Evolutionary conservation across 805 yeast species (phyloP).

Genomic region (Myxozyma neotropica): DNA sequence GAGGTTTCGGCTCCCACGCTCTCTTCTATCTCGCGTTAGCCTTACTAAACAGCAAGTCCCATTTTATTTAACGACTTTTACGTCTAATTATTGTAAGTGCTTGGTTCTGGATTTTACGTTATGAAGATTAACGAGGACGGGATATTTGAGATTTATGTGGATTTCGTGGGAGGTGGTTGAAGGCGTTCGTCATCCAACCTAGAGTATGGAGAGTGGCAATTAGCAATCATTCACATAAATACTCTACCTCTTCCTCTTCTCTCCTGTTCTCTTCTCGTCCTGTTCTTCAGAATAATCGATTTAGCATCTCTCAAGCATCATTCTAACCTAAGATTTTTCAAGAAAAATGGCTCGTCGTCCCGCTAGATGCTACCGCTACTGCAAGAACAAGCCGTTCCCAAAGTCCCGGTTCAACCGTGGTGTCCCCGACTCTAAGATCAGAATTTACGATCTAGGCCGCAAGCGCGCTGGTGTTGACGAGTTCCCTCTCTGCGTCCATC

Average conservation of each 20-base stretch:
- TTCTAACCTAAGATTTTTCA: no score
- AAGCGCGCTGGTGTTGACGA: constrained; percentile 99
- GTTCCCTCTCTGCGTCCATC: constrained; percentile 99
- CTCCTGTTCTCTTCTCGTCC: neutral
- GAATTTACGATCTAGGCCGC: constrained; percentile 99
- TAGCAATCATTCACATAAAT: neutral
- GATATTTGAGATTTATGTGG: neutral
- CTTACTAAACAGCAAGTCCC: neutral
- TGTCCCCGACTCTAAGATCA: constrained; percentile 99
- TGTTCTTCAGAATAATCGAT: neutral
- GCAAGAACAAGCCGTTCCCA: constrained; percentile 99
- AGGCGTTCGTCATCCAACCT: no score
- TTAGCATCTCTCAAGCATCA: neutral
- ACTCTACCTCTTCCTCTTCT: neutral
- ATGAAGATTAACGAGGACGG: neutral
- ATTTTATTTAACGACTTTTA: neutral
- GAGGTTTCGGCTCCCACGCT: neutral
- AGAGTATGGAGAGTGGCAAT: constrained; percentile 1
- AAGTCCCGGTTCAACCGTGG: constrained; percentile 99
- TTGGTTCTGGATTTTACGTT: neutral
- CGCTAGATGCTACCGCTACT: constrained; percentile 99
- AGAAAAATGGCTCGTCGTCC: constrained; percentile 99
- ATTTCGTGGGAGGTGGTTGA: no score
- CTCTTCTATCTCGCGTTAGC: constrained; percentile 5
- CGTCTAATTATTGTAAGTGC: constrained; percentile 7